Conservation (phyloP, 148 eudicot species). For the Rhododendron mucronatum region DNA sequence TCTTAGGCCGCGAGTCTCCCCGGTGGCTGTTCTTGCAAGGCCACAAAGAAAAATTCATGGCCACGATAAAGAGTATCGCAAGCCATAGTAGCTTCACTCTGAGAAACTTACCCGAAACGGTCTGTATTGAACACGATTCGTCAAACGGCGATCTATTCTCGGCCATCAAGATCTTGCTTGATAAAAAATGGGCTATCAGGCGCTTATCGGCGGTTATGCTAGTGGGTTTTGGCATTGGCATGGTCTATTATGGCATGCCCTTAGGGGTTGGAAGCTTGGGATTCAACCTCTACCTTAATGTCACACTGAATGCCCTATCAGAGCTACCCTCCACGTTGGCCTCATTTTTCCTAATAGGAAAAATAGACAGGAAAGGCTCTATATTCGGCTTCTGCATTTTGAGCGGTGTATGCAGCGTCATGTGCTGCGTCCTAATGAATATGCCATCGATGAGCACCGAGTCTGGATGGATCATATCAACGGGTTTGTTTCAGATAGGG, state of each 20-base stretch:
- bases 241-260: constrained; percentile 71
- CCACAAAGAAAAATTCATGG: constrained; percentile 37
- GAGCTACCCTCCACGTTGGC: constrained; percentile 47
- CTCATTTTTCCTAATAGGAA: constrained; percentile 33
- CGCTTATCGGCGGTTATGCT: constrained; percentile 33
- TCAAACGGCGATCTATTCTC: constrained; percentile 28
- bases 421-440: constrained; percentile 23
- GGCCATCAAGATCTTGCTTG: constrained; percentile 34
- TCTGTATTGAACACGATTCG: too few relatives aligned
- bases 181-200: constrained; percentile 38
- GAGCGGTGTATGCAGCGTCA: constrained; percentile 46
- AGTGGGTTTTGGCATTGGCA: constrained; percentile 48
- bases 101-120: too few relatives aligned
- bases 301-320: constrained; percentile 48
- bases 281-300: constrained; percentile 47
- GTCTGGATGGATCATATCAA: neutral
- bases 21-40: constrained; percentile 72
- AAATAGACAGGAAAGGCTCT: constrained; percentile 26
- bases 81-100: neutral
- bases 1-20: constrained; percentile 58
- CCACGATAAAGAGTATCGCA: constrained; percentile 23
- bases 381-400: constrained; percentile 27
- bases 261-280: constrained; percentile 49
- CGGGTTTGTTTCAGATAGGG: constrained; percentile 22
- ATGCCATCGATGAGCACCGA: neutral